Evolutionary conservation across 306 rosid species (phyloP).

Genomic region (Styphnolobium japonicum): DNA sequence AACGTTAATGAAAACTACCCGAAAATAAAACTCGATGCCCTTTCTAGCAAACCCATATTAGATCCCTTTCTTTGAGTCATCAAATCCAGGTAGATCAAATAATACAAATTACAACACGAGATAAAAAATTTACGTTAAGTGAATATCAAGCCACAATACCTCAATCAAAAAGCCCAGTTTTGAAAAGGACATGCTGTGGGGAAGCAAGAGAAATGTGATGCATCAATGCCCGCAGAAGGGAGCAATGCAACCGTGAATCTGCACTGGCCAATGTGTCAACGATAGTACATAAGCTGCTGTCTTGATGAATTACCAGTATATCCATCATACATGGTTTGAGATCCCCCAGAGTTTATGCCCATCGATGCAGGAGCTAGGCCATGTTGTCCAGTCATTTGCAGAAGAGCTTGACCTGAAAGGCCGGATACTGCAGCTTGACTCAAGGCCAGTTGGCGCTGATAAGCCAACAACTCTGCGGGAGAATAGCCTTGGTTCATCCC

Average conservation of each 20-base stretch:
- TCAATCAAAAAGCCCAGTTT: conserved; percentile 21
- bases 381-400: conserved; percentile 59
- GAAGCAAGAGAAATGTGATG: conserved; percentile 32
- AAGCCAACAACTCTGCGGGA: conserved; percentile 69
- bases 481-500: conserved; percentile 73
- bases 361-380: conserved; percentile 60
- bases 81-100: conserved; percentile 25
- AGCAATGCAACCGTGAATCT: conserved; percentile 21
- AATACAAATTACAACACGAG: conserved; percentile 48
- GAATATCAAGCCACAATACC: conserved; percentile 43
- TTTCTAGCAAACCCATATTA: conserved; percentile 33
- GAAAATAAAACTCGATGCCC: conserved; percentile 29
- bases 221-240: conserved; percentile 25
- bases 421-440: conserved; percentile 70
- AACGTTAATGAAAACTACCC: conserved; percentile 34
- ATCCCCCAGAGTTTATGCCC: conserved; percentile 56
- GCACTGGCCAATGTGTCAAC: conserved; percentile 26
- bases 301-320: conserved; percentile 60
- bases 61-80: conserved; percentile 21
- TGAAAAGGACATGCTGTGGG: conserved; percentile 23
- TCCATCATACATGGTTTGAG: conserved; percentile 72
- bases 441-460: conserved; percentile 75
- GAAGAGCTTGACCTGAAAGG: conserved; percentile 62
- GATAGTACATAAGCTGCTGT: conserved; percentile 77
- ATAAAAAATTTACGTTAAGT: conserved; percentile 20